Percentiles rank a stretch among this genome's conserved stretches.
Evolutionary conservation across 2,329 filamentous ascomycete species (phyloP).

Genomic region (Aspergillus neotritici): DNA sequence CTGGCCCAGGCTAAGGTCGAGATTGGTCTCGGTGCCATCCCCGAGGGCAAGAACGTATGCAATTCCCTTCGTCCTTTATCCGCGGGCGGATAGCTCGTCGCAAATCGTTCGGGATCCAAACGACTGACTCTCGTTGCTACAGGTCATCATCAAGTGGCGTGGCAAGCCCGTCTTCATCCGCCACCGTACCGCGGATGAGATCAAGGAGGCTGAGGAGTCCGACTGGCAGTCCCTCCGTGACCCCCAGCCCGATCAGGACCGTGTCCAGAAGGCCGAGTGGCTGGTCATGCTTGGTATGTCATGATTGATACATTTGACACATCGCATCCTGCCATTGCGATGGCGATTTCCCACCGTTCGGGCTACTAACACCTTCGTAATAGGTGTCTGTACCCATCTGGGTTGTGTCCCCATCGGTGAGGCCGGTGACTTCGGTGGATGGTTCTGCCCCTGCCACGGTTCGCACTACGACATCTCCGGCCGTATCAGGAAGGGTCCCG

Average conservation of each 20-base stretch:
- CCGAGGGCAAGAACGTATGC: conserved; percentile 98
- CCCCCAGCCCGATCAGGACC: conserved; percentile 82
- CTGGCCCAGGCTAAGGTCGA: conserved; percentile 99
- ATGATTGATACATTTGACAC: too few relatives aligned
- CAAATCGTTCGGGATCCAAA: too few relatives aligned
- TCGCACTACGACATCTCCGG: conserved; percentile 99
- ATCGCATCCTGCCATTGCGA: neutral
- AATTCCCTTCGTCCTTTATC: neutral
- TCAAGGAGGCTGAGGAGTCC: conserved; percentile 86
- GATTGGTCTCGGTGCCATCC: conserved; percentile 85
- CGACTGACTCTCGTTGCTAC: conserved; percentile 11
- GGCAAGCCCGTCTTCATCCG: conserved; percentile 99
- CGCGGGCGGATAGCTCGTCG: too few relatives aligned
- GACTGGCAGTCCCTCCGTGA: conserved; percentile 81
- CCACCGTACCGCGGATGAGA: conserved; percentile 89
- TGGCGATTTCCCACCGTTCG: neutral
- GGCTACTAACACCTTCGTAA: neutral
- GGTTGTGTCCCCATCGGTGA: conserved; percentile 99
- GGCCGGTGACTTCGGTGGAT: conserved; percentile 94
- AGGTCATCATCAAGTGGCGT: conserved; percentile 99
- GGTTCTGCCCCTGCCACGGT: conserved; percentile 99
- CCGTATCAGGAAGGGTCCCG: conserved; percentile 94
- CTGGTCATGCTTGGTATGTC: conserved; percentile 87
- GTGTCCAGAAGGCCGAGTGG: conserved; percentile 98
- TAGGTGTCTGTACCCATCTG: conserved; percentile 97